Conservation (phyloP, 305 asterid genomes). For the Petunia hybrid region DNA sequence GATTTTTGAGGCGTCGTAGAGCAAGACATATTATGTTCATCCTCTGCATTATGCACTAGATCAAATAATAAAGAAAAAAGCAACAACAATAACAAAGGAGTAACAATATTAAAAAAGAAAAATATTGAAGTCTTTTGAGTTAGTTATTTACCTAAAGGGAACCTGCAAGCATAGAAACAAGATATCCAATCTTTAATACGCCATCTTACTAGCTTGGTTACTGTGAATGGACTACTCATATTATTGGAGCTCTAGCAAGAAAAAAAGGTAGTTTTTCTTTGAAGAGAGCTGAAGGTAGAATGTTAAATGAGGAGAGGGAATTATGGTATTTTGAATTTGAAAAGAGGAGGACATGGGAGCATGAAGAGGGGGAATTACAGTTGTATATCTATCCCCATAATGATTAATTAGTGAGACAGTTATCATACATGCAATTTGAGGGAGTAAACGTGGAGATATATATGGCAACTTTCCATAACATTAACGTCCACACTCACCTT, state of each 20-base stretch:
- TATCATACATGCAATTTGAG: constrained; percentile 47
- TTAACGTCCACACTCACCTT: neutral
- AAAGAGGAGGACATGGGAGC: constrained; percentile 30
- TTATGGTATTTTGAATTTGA: constrained; percentile 46
- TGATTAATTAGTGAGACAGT: constrained; percentile 44
- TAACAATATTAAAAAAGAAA: neutral
- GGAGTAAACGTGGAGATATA: constrained; percentile 58
- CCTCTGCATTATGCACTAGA: constrained; percentile 41
- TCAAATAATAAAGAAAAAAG: constrained; percentile 9
- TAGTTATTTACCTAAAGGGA: constrained; percentile 57
- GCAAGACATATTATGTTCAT: constrained; percentile 40
- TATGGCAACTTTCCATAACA: constrained; percentile 39
- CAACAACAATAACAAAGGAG: neutral
- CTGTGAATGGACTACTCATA: constrained; percentile 52
- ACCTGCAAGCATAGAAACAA: constrained; percentile 63
- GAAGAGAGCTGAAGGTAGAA: neutral
- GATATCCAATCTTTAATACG: constrained; percentile 63
- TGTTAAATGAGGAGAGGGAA: constrained; percentile 31
- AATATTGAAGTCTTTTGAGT: neutral
- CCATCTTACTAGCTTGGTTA: constrained; percentile 58
- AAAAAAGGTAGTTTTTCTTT: constrained; percentile 5
- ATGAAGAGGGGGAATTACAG: constrained; percentile 39
- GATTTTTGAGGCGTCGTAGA: constrained; percentile 40
- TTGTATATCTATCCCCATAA: constrained; percentile 34
- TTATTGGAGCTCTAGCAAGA: constrained; percentile 25